Base-by-base conservation (phyloP, 2,329 filamentous ascomycete species). In the Penicillium psychrosexuale region DNA sequence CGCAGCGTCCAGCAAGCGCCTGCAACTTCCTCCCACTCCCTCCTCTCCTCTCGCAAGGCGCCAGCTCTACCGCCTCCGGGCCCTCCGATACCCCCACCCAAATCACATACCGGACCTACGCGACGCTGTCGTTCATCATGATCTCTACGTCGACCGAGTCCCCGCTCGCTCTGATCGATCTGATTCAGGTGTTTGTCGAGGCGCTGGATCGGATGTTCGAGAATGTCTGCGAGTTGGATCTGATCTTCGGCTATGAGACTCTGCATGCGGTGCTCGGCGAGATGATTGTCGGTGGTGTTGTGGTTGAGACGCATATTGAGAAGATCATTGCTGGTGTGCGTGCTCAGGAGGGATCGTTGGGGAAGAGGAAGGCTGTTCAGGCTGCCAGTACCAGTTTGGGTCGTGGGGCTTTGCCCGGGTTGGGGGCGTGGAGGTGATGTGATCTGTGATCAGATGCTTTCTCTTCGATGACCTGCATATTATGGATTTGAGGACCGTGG, bases 191-290 rank as follows among this genome's bases (percentile, higher is more conserved):
- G 57, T 99, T 97, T 68, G 94, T 99, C 60, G 94, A 99, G 75
- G 87, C 93, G 0, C 83, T 99, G 34, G 94, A 99, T 73, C 86
- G 91, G 61, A 81, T 99, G 38, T 99, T 99, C 71, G 94, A 97
- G 77, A 97, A 99, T 72, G 94, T 99, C 9, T 99, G 94, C 81
- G 94, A 99, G 78, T 80, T 99, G 53, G 92, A 99, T 74, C 82
- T 99, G 64, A 99, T 99, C 73, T 99, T 99, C 79, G 97, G 97
- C 72, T 99, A 96, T 66, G 94, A 99, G 81, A 95, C 91, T 15
- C 80, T 99, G 67, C 94, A 99, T 78, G 89, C 93, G 8, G 86
- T 91, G 15, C 78, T 97, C 9, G 87, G 86, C 55, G 93, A 97
- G 80, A 96, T 97, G 90, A 89, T 97, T 53, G 90, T 96, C 15